Evolutionary conservation across 768 basidiomycete species (phyloP).

Genomic region (Pisolithus albus): DNA sequence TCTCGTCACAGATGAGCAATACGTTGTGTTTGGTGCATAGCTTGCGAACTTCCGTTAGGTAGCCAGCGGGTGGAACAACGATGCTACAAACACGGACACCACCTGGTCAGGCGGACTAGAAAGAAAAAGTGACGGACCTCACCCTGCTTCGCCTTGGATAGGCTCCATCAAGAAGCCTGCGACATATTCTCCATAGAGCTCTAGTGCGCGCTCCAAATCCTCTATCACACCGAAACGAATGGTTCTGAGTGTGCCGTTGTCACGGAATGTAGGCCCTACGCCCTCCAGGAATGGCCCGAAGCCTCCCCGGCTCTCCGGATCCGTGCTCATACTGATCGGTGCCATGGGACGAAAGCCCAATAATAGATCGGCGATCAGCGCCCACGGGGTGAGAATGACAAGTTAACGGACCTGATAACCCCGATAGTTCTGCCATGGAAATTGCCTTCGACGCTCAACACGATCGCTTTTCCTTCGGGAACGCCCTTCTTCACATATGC

Average conservation of each 20-base stretch:
- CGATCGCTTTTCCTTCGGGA: constrained; percentile 72
- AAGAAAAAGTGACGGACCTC: constrained; percentile 24
- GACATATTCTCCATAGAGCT: constrained; percentile 70
- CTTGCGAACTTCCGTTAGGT: constrained; percentile 67
- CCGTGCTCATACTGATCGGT: constrained; percentile 76
- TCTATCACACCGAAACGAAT: constrained; percentile 82
- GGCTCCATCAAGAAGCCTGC: constrained; percentile 97
- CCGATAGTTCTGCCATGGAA: constrained; percentile 94
- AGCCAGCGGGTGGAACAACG: constrained; percentile 84
- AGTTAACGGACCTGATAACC: constrained; percentile 59
- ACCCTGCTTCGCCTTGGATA: constrained; percentile 99
- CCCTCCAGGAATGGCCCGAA: constrained; percentile 88
- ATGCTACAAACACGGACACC: constrained; percentile 45
- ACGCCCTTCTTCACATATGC: constrained; percentile 86
- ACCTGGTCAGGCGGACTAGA: not conserved
- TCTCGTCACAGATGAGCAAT: constrained; percentile 96
- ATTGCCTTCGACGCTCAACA: constrained; percentile 82
- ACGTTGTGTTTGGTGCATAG: constrained; percentile 92
- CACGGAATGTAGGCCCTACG: constrained; percentile 73
- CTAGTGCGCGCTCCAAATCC: constrained; percentile 78
- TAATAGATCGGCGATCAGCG: not conserved
- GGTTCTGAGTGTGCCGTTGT: constrained; percentile 42
- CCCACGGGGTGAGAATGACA: not conserved
- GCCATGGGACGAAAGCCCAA: not conserved
- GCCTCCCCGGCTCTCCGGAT: constrained; percentile 78